Conservation (phyloP, 2,329 filamentous ascomycete species). For the Geosmithia flava region DNA sequence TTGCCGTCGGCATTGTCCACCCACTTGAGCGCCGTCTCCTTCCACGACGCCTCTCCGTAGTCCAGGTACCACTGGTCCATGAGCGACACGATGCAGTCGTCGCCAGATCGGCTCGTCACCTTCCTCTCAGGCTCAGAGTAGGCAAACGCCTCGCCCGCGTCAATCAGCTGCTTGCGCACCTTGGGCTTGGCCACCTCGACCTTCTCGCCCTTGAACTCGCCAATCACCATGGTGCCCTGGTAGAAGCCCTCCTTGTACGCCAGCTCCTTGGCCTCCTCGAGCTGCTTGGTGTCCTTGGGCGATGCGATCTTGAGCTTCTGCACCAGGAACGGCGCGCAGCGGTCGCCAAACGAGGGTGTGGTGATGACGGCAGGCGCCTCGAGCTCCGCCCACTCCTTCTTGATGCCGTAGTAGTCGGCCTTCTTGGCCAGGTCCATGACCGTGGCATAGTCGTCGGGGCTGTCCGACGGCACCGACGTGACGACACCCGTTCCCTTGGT, state of each 20-base stretch:
- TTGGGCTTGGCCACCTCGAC: slow-evolving; percentile 82
- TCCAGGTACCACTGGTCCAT: slow-evolving; percentile 98
- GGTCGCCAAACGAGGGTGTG: slow-evolving; percentile 76
- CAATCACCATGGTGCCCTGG: slow-evolving; percentile 79
- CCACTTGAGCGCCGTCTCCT: slow-evolving; percentile 58
- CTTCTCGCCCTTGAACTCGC: slow-evolving; percentile 76
- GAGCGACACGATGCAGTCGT: slow-evolving; percentile 85
- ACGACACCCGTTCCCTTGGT: slow-evolving; percentile 96
- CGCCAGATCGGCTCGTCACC: slow-evolving; percentile 79
- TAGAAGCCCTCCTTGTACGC: slow-evolving; percentile 98
- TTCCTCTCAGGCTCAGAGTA: slow-evolving; percentile 89
- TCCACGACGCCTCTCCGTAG: slow-evolving; percentile 88
- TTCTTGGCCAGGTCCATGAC: slow-evolving; percentile 85
- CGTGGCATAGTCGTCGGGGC: slow-evolving; percentile 85
- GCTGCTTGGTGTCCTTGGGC: slow-evolving; percentile 80
- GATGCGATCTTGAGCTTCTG: slow-evolving; percentile 95
- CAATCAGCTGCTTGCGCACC: slow-evolving; percentile 66
- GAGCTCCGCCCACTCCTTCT: slow-evolving; percentile 91
- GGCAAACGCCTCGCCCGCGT: slow-evolving; percentile 68
- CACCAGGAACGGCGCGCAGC: slow-evolving; percentile 71
- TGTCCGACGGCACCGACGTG: slow-evolving; percentile 90
- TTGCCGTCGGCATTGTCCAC: slow-evolving; percentile 55
- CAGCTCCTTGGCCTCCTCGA: slow-evolving; percentile 88
- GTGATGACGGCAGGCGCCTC: slow-evolving; percentile 84
- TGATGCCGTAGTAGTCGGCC: slow-evolving; percentile 87